These are phyloP conservation scores for Cryptococcus deneoformans DNA, from an alignment of 1,284 basidiomycete species.

Conservation along the genomic window DNA sequence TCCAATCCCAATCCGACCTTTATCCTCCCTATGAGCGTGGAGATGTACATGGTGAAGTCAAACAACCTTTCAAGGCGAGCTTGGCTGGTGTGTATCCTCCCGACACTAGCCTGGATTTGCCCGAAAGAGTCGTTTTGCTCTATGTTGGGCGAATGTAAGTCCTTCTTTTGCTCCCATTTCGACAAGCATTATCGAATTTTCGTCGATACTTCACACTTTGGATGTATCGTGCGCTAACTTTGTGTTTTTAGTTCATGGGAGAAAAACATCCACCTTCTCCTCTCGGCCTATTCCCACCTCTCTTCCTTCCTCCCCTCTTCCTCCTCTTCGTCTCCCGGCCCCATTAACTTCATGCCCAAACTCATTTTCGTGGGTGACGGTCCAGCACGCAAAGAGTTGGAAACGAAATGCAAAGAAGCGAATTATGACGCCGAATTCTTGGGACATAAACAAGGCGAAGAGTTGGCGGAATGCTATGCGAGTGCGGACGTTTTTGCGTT, in stretches of 20 bases:
- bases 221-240: neutral
- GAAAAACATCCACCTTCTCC: constrained; percentile 58
- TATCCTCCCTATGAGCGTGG: too few relatives aligned
- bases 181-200: neutral
- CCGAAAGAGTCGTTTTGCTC: constrained; percentile 38
- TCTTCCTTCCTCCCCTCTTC: constrained; percentile 18
- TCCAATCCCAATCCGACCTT: too few relatives aligned
- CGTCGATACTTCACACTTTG: neutral
- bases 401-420: constrained; percentile 50
- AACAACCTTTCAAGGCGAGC: too few relatives aligned
- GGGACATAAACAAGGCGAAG: constrained; percentile 52
- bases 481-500: constrained; percentile 58
- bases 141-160: constrained; percentile 49
- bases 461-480: constrained; percentile 54
- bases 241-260: constrained; percentile 52
- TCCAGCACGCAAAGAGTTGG: constrained; percentile 53
- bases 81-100: constrained; percentile 23
- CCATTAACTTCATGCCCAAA: constrained; percentile 43
- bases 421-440: constrained; percentile 55
- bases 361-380: constrained; percentile 60
- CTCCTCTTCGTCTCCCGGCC: neutral
- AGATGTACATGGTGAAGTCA: too few relatives aligned
- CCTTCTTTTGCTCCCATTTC: neutral
- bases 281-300: constrained; percentile 53
- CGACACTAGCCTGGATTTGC: constrained; percentile 4